Evolutionary conservation across 2,329 filamentous ascomycete genomes (phyloP), one percentile per base, ranked within the genome.

Genomic region (Exophiala bonariae): DNA sequence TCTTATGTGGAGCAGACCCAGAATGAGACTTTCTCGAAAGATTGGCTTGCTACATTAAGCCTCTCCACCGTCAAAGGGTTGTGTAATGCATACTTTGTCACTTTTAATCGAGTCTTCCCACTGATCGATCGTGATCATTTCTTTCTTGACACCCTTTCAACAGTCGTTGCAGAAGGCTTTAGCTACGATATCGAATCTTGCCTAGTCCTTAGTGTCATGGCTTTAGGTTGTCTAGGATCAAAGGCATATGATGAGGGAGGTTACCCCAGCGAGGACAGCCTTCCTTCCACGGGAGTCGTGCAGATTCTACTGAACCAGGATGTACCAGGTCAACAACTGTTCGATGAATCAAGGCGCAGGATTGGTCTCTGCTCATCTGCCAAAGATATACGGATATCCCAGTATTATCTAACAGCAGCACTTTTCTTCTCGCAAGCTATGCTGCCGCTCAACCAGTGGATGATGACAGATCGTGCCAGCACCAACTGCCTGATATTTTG

Each of bases 111-210:
- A 0, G 75, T 67, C 23, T 76, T 70, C 9, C 76, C 76, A 0
- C 67, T 78, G 13, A 69, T 79, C 39, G 76, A 79, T 53, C 73
- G 74, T 49, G 68, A 68, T n/a, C 70, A 75, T 43, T 78, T 76
- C 58, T 74, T 73, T 54, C 68, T 74, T 1, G 72, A 68, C 49
- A 78, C 73, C 0, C 66, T 78, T 3, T 19, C 17, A 19, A 32
- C 20, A 9, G 43, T 28, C 2, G 22, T 46, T 16, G 22, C 4
- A 10, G 43, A 28, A 3, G 43, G 43, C 22, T 46, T 46, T 23
- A 28, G 73, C 3, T 72, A 72, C 50, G 74, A 72, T 19, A 70
- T 78, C 39, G 76, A 78, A 52, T 74, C 70, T 33, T 78, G 75
- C 23, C 50, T 78, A 4, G 70, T 76, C 18, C 64, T 78, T 7